phyloP scores from a whole-genome alignment of 768 basidiomycete genomes.

The Termitomyces sp. region DNA sequence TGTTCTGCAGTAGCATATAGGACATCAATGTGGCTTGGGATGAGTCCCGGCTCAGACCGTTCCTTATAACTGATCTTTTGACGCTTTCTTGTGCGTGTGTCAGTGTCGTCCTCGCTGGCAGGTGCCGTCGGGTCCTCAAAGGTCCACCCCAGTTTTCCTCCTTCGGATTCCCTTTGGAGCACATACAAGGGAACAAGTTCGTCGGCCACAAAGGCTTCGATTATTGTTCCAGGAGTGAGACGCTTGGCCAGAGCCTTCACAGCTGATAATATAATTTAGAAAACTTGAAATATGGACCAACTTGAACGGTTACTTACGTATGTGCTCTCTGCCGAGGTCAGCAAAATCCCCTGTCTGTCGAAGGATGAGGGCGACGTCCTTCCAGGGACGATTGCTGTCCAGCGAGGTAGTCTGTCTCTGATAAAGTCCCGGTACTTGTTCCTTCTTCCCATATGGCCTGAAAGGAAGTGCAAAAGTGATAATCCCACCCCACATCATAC shows the following conservation, averaged over 20 bases:
- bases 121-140: neutral
- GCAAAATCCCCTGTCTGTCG: neutral
- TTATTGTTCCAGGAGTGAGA: neutral
- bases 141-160: neutral
- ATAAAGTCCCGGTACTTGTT: neutral
- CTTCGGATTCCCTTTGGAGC: neutral
- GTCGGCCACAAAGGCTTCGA: neutral
- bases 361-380: neutral
- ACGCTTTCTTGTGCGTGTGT: neutral
- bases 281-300: neutral
- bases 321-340: neutral
- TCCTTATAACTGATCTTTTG: neutral
- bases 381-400: neutral
- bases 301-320: neutral
- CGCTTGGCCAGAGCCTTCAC: neutral
- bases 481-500: neutral
- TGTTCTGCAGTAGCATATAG: neutral
- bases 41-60: neutral
- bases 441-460: neutral
- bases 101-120: neutral
- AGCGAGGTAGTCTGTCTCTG: neutral
- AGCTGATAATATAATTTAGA: neutral
- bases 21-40: neutral
- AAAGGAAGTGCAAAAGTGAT: neutral
- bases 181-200: neutral